Conservation (phyloP, 2,329 filamentous ascomycete species). For the Amauroascus niger region DNA sequence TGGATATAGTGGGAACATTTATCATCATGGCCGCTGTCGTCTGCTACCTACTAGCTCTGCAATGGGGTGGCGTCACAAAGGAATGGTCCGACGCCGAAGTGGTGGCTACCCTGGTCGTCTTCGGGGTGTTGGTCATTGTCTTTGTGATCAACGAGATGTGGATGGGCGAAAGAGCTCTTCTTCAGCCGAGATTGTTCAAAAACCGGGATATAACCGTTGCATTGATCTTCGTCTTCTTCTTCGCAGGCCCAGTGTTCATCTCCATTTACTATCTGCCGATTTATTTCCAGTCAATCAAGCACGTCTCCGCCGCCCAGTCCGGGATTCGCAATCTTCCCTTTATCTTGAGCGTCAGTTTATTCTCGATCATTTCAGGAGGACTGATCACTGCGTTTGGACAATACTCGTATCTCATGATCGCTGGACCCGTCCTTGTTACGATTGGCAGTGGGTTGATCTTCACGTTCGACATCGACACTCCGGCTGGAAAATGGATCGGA, state of each 20-base stretch:
- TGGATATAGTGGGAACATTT: slow-evolving; percentile 22
- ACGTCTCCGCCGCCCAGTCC: slow-evolving; percentile 30
- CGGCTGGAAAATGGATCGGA: slow-evolving; percentile 22
- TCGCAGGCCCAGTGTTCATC: slow-evolving; percentile 13
- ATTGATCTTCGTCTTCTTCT: slow-evolving; percentile 13
- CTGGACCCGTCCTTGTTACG: slow-evolving; percentile 19
- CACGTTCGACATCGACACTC: slow-evolving; percentile 22
- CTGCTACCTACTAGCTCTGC: slow-evolving; percentile 23
- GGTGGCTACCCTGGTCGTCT: slow-evolving; percentile 21
- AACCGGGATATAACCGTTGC: slow-evolving; percentile 7
- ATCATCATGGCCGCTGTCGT: slow-evolving; percentile 22
- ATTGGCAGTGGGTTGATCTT: slow-evolving; percentile 26
- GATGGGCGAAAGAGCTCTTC: slow-evolving; percentile 21
- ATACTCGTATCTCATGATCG: slow-evolving; percentile 21
- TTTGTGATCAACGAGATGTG: slow-evolving; percentile 17
- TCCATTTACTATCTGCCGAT: slow-evolving; percentile 24
- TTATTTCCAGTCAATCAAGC: slow-evolving; percentile 39
- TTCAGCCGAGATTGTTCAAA: slow-evolving; percentile 23
- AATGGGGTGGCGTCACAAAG: slow-evolving; percentile 23
- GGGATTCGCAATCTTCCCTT: slow-evolving; percentile 31
- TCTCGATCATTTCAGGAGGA: slow-evolving; percentile 16
- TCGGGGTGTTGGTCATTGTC: slow-evolving; percentile 18
- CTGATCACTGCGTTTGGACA: slow-evolving; percentile 18
- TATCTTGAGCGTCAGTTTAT: slow-evolving; percentile 27
- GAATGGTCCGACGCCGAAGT: slow-evolving; percentile 20